phyloP scores from a whole-genome alignment of 176 grass and related monocot genomes.

The Carex parvula region DNA sequence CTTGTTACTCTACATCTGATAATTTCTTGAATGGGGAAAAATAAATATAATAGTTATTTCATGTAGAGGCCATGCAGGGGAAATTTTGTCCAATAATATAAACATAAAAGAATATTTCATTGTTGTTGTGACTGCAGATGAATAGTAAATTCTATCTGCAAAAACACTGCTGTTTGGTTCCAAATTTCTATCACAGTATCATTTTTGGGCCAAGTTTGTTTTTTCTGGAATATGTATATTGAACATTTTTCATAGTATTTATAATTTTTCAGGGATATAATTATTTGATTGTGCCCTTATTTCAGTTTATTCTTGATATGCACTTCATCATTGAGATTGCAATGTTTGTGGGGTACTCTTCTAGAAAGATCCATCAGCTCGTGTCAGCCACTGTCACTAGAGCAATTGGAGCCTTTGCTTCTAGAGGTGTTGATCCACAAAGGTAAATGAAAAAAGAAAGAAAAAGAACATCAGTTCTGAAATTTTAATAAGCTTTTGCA shows the following conservation, averaged over 20 bases:
- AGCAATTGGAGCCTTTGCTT: slow-evolving; percentile 74
- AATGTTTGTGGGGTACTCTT: slow-evolving; percentile 74
- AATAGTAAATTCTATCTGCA: background rate
- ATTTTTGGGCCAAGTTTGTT: background rate
- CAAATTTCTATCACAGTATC: background rate
- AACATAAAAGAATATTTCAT: background rate
- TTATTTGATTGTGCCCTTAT: background rate
- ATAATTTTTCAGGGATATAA: background rate
- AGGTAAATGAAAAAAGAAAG: slow-evolving; percentile 38
- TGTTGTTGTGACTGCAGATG: background rate
- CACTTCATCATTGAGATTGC: slow-evolving; percentile 95
- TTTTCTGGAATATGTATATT: background rate
- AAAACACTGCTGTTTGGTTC: background rate
- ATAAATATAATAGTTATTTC: background rate
- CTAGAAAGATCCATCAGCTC: slow-evolving; percentile 76
- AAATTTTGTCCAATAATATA: background rate
- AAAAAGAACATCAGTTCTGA: background rate
- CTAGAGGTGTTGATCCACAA: slow-evolving; percentile 75
- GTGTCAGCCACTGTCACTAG: slow-evolving; percentile 67
- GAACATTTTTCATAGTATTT: background rate
- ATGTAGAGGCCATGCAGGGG: too few species aligned
- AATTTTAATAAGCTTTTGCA: background rate
- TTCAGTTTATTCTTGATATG: slow-evolving; percentile 96
- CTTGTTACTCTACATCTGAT: background rate
- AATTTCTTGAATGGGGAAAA: background rate